phyloP scores from a whole-genome alignment of 2,329 filamentous ascomycete genomes.

The Pezicula carpinea region DNA sequence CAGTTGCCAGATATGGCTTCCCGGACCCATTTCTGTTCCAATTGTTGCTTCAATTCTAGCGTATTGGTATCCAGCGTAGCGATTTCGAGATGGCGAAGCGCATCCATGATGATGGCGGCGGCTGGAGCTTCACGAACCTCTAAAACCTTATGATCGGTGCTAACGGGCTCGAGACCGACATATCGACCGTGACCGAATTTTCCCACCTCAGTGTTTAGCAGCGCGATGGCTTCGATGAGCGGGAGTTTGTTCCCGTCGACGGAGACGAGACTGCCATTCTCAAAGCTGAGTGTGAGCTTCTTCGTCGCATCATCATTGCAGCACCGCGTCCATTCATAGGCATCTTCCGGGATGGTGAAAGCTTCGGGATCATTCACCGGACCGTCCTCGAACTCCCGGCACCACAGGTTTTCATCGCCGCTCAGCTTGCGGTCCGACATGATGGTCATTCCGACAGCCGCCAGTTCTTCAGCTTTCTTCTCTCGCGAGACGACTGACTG shows the following conservation, averaged over 20 bases:
- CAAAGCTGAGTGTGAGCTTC: slow-evolving; percentile 4
- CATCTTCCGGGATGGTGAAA: slow-evolving; percentile 3
- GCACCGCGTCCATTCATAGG: slow-evolving; percentile 3
- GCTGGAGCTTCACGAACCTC: slow-evolving; percentile 5
- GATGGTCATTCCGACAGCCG: slow-evolving; percentile 1
- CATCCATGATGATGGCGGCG: slow-evolving; percentile 5
- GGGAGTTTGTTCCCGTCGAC: slow-evolving; percentile 3
- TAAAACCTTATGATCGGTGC: slow-evolving; percentile 2
- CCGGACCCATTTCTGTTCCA: slow-evolving; percentile 3
- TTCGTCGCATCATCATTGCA: not conserved
- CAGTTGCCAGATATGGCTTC: slow-evolving; percentile 1
- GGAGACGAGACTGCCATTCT: slow-evolving; percentile 3
- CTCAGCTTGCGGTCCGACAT: slow-evolving; percentile 3
- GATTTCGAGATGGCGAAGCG: slow-evolving; percentile 3
- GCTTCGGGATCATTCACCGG: not conserved
- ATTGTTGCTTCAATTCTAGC: slow-evolving; percentile 2
- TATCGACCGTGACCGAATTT: slow-evolving; percentile 4
- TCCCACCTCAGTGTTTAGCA: slow-evolving; percentile 2
- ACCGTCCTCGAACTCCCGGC: slow-evolving; percentile 4
- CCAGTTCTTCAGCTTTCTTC: slow-evolving; percentile 2
- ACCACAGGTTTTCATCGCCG: slow-evolving; percentile 4
- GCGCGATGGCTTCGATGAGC: slow-evolving; percentile 4
- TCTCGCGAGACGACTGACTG: slow-evolving; percentile 1
- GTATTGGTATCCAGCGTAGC: slow-evolving; percentile 1
- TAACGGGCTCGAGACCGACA: slow-evolving; percentile 2